phyloP scores from a whole-genome alignment of 2,329 filamentous ascomycete species.

The Pestalotiopsis sp. region DNA sequence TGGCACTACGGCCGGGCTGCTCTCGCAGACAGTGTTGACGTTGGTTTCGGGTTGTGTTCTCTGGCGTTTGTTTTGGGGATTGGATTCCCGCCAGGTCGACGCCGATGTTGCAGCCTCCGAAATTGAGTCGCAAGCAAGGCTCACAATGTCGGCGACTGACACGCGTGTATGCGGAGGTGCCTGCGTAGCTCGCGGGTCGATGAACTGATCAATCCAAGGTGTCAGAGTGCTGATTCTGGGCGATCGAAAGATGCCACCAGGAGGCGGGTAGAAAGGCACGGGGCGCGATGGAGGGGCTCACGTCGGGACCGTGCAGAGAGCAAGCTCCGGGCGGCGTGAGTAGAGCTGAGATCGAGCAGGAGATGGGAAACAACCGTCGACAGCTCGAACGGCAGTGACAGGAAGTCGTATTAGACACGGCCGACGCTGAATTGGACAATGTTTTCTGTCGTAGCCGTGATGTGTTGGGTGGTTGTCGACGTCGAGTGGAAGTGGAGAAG shows the following conservation, averaged over 20 bases:
- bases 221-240: background rate
- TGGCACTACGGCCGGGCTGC: slow-evolving; percentile 6
- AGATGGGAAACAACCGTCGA: background rate
- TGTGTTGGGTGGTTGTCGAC: slow-evolving; percentile 6
- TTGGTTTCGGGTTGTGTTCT: background rate
- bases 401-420: slow-evolving; percentile 1
- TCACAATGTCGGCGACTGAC: background rate
- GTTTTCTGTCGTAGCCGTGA: slow-evolving; percentile 11
- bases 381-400: background rate
- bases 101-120: background rate
- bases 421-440: slow-evolving; percentile 11
- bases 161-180: background rate
- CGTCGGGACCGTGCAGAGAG: background rate
- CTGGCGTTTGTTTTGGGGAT: background rate
- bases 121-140: background rate
- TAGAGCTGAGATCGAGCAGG: background rate
- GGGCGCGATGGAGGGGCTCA: background rate
- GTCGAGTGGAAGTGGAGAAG: slow-evolving; percentile 15
- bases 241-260: background rate
- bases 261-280: slow-evolving; percentile 6
- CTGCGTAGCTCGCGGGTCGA: background rate
- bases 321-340: background rate
- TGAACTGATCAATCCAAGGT: background rate
- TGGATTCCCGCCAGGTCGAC: background rate
- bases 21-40: background rate